Conservation (phyloP, 1,284 basidiomycete genomes). For the Irpex rosettiformis region DNA sequence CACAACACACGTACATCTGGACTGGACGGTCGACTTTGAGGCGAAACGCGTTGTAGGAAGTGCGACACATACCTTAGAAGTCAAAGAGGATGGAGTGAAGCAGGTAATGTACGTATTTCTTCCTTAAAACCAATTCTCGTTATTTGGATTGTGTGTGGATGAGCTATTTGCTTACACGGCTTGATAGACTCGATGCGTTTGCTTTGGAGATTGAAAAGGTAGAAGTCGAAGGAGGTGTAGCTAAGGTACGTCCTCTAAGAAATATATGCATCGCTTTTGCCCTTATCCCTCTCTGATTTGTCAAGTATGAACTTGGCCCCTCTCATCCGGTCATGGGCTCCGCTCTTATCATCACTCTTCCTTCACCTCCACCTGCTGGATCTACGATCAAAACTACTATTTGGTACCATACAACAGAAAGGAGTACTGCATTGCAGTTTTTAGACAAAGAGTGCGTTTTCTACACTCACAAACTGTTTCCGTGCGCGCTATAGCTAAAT, state of each 20-base stretch:
- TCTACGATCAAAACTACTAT: constrained; percentile 57
- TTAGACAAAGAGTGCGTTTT: constrained; percentile 63
- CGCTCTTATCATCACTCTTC: constrained; percentile 54
- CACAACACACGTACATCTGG: constrained; percentile 69
- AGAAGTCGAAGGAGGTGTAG: constrained; percentile 48
- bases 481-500: background rate
- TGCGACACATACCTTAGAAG: constrained; percentile 64
- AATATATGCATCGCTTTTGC: too few species aligned
- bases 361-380: constrained; percentile 36
- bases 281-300: background rate
- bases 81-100: constrained; percentile 56
- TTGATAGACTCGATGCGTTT: constrained; percentile 70
- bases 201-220: constrained; percentile 68
- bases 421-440: constrained; percentile 92
- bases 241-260: constrained; percentile 38
- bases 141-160: too few species aligned
- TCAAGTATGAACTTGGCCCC: constrained; percentile 9
- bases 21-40: constrained; percentile 84
- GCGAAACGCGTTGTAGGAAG: constrained; percentile 67
- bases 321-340: constrained; percentile 62
- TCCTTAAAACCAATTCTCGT: constrained; percentile 1
- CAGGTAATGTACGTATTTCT: constrained; percentile 63
- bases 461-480: background rate
- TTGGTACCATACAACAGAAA: constrained; percentile 71
- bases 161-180: background rate